Percentiles rank a stretch among this genome's conserved stretches.
These are phyloP conservation scores for Neurospora sp. DNA, from an alignment of 495 filamentous ascomycete species.

Conservation along the genomic window DNA sequence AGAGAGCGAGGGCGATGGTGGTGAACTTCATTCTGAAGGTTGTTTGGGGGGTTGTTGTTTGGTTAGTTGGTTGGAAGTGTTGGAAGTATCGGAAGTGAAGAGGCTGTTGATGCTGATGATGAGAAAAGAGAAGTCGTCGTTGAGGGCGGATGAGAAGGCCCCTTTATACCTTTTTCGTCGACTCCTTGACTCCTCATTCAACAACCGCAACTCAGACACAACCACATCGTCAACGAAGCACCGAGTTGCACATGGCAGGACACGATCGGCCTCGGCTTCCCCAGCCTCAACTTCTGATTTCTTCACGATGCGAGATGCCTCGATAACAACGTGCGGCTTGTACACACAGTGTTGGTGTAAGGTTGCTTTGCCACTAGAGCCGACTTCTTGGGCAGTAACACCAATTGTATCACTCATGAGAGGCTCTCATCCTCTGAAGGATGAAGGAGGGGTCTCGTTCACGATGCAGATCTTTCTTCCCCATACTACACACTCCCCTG, in stretches of 20 bases:
- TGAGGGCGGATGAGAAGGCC: not conserved
- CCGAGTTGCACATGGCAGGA: not conserved
- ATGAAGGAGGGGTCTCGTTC: not conserved
- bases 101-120: not conserved
- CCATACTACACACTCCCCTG: not conserved
- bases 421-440: not conserved
- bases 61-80: not conserved
- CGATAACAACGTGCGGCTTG: not conserved
- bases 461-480: not conserved
- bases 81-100: not conserved
- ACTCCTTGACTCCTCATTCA: not conserved
- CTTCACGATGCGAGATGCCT: not conserved
- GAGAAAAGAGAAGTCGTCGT: not conserved
- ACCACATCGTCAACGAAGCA: not conserved
- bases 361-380: not conserved
- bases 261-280: not conserved
- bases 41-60: not conserved
- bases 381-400: not conserved
- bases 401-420: not conserved
- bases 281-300: not conserved
- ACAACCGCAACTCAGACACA: not conserved
- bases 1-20: not conserved
- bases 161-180: not conserved
- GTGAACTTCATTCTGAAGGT: slow-evolving; percentile 2
- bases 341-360: not conserved